Base-by-base conservation (phyloP, 352 stramenopile genomes). In the Globisporangium acanthophoron region DNA sequence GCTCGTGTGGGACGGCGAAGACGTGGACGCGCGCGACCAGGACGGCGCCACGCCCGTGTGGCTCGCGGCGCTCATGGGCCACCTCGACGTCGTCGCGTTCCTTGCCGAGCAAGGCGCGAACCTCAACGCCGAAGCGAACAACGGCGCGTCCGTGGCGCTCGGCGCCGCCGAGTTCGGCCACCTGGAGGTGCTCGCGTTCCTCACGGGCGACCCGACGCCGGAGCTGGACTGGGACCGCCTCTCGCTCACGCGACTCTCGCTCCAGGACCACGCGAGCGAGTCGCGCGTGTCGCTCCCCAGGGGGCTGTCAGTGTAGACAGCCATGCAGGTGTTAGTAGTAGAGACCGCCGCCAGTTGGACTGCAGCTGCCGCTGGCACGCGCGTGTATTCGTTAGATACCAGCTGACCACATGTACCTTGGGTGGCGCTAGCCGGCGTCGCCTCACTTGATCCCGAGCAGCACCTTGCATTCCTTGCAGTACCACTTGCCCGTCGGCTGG, bases 401-500 rank as follows among this genome's bases (percentile, higher is more conserved):
- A 15, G 9, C 6, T 37, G 33, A 37, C 9, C 35, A 3, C 18
- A 35, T 12, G 27, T 13, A 33, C 15, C 52, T 46, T 41, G 16
- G 12, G 20, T 35, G 33, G 16, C 11, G 24, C 18, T 8, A 7
- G 0, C 0, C n/a, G 3, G 21, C 45, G 44, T n/a, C 18, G 1
- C 18, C 12, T 49, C 59, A 90, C 67, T 90, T 90, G 66, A 90
- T 79, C 45, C 76, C 75, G 16, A 92, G 74, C 59, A 76, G 66
- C 40, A 39, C 55, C 64, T 89, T 88, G 69, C 85, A 94, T 71
- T 91, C 80, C 20, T 76, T 74, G 62, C 85, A 94, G 66, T 92
- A 94, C 85, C 85, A 94, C 40, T 82, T 88, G 60, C 82, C 85
- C 2, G 76, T 69, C 20, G 85, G 85, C 62, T 94, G 85, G 46